Evolutionary conservation across 192 early-diverging fungal species (phyloP), one percentile per base, ranked within the genome.

Genomic region (Coemansia guatemalensis): DNA sequence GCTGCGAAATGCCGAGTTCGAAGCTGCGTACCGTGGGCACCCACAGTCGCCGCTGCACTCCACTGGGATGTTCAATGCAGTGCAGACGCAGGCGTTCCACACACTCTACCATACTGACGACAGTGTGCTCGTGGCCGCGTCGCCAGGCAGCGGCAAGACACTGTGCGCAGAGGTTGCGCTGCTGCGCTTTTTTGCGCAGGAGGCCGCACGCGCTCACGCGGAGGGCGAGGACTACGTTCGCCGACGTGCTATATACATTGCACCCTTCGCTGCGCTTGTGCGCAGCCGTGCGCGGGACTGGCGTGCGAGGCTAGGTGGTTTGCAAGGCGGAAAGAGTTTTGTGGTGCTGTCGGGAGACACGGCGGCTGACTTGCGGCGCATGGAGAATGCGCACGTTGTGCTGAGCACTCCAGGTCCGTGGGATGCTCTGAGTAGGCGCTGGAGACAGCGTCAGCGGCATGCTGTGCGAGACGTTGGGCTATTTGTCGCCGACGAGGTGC

Each of bases 81-180:
- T 99, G 44, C 97, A 99, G 82, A 96, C 96, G 1, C 96, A 98
- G 70, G 86, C 88, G 1, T 97, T 98, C 80, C 90, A 98, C 65
- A 72, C 95, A 17, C 72, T 97, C 32, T 99, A 95, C 73, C 83
- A 82, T 32, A 82, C 86, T 8, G 95, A 97, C 56, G 92, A 97
- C 21, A 96, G 92, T 63, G 86, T 88, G 0, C 91, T 99, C 64
- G 77, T 99, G 48, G 93, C 95, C 48, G 95, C 96, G 1, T 88
- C 97, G 56, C 87, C 94, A 11, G 96, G 96, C 12, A 85, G 84
- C n/a, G 97, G 97, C 29, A 98, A 98, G 84, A 97, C 96, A 18
- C 84, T 95, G 9, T 92, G 88, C 50, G 95, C 95, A 8, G 97
- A 99, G 77, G 91, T 98, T 83, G 96, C 97, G 5, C 78, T 99